Base-by-base conservation (phyloP, 164 flowering plant species). In the Annona cherimola region DNA sequence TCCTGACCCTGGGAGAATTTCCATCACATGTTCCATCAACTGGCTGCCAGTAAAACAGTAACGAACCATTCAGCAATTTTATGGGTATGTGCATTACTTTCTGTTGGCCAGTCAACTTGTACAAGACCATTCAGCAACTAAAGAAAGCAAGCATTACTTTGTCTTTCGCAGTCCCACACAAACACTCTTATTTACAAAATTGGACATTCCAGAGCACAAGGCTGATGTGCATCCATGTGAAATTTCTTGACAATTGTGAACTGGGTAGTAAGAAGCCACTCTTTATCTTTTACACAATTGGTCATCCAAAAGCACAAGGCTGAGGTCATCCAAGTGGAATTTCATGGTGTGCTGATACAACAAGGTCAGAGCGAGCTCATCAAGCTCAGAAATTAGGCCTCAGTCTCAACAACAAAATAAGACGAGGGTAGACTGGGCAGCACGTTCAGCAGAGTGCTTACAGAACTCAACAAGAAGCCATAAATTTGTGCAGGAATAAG, bases 21-120 rank as follows among this genome's bases (percentile, higher is more conserved):
- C 68, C 44, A 45, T 46, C 59, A 55, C 61, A 18, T 16, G 68
- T 45, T 35, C 5, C 68, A 76, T 43, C 76, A 74, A 67, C 18
- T 14, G 45, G 80, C 87, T 86, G 82, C 59, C 42, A 73, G 45
- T 60, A 35, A 63, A 63, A 45, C 26, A n/a, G 35, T 19, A 1
- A 16, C 7, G 3, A 57, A 3, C 14, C 14, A 57, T 57, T 19
- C n/a, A 57, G 4, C n/a, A 16, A 16, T 12, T 57, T 19, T 3
- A 57, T 16, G 4, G 14, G n/a, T 12, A 57, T 16, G n/a, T 4
- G n/a, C n/a, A 3, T 19, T 19, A 57, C n/a, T 57, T 57, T 57
- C 7, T 19, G n/a, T 19, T 19, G n/a, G 19, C 61, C 61, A 57
- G 61, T 19, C n/a, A 16, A 57, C n/a, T 57, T 57, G 2, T 19